Evolutionary conservation across 768 basidiomycete genomes (phyloP).

Genomic region (Auriculariales sp.): DNA sequence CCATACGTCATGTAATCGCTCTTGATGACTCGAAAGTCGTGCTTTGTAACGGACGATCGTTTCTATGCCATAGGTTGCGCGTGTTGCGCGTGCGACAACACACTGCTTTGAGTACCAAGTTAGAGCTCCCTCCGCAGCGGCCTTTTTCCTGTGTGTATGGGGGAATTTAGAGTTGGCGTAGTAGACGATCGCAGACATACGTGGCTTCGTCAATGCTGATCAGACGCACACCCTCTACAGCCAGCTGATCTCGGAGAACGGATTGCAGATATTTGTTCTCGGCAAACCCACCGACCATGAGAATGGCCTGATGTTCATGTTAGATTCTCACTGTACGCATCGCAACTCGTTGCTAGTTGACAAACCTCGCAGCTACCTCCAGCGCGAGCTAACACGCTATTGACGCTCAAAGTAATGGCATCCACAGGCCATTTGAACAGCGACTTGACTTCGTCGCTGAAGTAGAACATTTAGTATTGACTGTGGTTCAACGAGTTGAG

Average conservation of each 20-base stretch:
- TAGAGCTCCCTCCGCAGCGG: background rate
- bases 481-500: no score
- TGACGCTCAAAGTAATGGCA: background rate
- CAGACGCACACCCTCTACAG: background rate
- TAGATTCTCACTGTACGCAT: background rate
- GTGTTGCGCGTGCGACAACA: background rate
- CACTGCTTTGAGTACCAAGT: background rate
- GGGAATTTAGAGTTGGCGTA: background rate
- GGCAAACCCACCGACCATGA: background rate
- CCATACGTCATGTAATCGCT: background rate
- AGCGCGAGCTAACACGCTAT: background rate
- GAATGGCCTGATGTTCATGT: background rate
- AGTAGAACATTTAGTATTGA: no score
- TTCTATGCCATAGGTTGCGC: background rate
- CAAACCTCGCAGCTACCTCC: background rate
- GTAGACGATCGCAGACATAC: background rate
- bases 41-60: background rate
- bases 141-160: background rate
- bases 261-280: background rate
- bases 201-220: background rate
- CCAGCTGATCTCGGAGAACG: background rate
- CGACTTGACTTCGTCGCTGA: background rate
- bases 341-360: no score
- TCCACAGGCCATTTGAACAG: background rate
- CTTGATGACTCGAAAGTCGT: no score